phyloP scores from a whole-genome alignment of 2,329 filamentous ascomycete genomes.

The Ophiocordyceps camponoti-rufipedis region DNA sequence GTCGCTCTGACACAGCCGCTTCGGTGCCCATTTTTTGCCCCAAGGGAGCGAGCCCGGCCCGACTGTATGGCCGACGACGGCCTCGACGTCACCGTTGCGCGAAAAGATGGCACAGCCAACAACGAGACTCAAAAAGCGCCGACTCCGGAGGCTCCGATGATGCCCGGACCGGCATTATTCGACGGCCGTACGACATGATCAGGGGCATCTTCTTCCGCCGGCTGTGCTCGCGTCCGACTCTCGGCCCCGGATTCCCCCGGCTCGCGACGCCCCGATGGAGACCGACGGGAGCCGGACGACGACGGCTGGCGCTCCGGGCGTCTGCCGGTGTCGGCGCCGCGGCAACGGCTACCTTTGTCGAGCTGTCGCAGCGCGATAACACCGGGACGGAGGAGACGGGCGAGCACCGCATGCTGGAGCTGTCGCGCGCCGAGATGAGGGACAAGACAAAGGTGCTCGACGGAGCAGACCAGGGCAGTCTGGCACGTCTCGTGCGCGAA shows the following conservation, averaged over 20 bases:
- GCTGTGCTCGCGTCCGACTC: conserved; percentile 20
- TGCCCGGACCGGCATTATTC: conserved; percentile 3
- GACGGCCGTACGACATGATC: conserved; percentile 23
- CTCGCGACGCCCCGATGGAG: conserved; percentile 3
- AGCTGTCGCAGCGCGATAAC: conserved; percentile 37
- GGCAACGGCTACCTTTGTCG: conserved; percentile 37
- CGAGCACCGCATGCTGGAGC: conserved; percentile 74
- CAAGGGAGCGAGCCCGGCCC: no score
- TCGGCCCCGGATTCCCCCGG: conserved; percentile 5
- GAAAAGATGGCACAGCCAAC: no score
- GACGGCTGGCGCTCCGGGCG: conserved; percentile 16
- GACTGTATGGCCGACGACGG: no score
- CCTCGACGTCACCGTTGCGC: background rate
- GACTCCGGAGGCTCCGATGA: conserved; percentile 3
- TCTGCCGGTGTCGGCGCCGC: conserved; percentile 24
- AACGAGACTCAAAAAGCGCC: no score
- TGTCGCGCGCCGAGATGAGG: conserved; percentile 56
- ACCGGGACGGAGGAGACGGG: conserved; percentile 39
- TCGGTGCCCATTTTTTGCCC: no score
- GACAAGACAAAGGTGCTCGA: conserved; percentile 41
- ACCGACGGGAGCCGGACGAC: conserved; percentile 7
- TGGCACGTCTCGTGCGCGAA: conserved; percentile 37
- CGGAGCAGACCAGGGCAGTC: conserved; percentile 30
- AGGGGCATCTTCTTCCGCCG: conserved; percentile 23
- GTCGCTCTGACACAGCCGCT: no score